phyloP scores from a whole-genome alignment of 257 asterid species.

The Salvia splendens region DNA sequence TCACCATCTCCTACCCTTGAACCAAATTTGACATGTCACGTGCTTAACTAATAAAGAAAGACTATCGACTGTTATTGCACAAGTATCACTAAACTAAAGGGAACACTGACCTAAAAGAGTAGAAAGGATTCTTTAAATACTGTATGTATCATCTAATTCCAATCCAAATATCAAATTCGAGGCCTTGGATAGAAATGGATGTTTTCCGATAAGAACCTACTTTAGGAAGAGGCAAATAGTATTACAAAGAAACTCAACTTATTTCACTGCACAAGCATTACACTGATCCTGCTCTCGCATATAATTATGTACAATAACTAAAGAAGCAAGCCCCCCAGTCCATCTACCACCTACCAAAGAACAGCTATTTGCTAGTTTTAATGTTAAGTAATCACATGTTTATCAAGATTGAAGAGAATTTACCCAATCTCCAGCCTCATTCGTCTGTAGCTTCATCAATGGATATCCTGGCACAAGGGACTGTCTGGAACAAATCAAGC shows the following conservation, averaged over 20 bases:
- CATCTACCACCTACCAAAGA: conserved; percentile 3
- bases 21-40: too few species aligned
- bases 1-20: too few species aligned
- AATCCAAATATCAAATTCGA: too few species aligned
- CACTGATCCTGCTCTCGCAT: conserved; percentile 9
- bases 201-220: neutral
- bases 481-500: neutral
- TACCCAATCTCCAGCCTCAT: conserved; percentile 12
- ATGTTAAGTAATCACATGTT: neutral
- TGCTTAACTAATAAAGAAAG: too few species aligned
- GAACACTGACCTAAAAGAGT: too few species aligned
- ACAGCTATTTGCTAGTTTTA: neutral
- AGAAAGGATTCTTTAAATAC: too few species aligned
- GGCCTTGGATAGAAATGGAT: too few species aligned
- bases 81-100: too few species aligned
- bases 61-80: too few species aligned
- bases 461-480: too few species aligned
- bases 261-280: conserved; percentile 18
- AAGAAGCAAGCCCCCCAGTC: conserved; percentile 21
- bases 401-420: conserved; percentile 4
- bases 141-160: too few species aligned
- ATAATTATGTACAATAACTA: conserved; percentile 35
- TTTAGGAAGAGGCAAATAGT: too few species aligned
- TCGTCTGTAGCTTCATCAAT: neutral
- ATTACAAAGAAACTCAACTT: conserved; percentile 18